phyloP scores from a whole-genome alignment of 495 filamentous ascomycete genomes.

The Penicillium riverlandense region DNA sequence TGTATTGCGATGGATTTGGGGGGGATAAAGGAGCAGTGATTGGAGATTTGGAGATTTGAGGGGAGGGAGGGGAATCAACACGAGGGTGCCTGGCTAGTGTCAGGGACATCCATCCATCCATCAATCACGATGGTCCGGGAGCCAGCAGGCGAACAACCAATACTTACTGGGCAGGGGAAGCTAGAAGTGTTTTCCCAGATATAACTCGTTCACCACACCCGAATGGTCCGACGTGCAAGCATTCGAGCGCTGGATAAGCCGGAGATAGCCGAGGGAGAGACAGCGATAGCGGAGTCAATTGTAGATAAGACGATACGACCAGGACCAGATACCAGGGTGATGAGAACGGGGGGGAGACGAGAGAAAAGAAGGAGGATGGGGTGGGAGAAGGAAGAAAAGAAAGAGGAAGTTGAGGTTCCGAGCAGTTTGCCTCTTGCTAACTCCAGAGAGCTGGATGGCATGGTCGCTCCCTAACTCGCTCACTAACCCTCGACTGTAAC shows the following conservation, averaged over 20 bases:
- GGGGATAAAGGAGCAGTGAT: background rate
- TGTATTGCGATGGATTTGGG: slow-evolving; percentile 9
- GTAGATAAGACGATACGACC: slow-evolving; percentile 13
- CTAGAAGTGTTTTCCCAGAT: too few relatives aligned
- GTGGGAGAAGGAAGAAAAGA: slow-evolving; percentile 5
- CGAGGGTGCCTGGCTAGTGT: too few relatives aligned
- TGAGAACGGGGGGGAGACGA: slow-evolving; percentile 1
- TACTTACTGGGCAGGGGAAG: too few relatives aligned
- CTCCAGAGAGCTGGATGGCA: too few relatives aligned
- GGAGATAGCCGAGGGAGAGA: slow-evolving; percentile 31
- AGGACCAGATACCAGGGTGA: background rate
- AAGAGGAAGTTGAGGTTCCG: slow-evolving; percentile 5
- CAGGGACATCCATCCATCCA: too few relatives aligned
- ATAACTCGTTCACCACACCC: too few relatives aligned
- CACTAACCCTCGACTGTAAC: too few relatives aligned
- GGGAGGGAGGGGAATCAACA: too few relatives aligned
- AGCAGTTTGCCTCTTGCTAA: background rate
- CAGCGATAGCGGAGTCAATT: slow-evolving; percentile 17
- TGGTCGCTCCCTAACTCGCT: too few relatives aligned
- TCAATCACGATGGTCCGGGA: too few relatives aligned
- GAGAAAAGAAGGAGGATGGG: slow-evolving; percentile 3
- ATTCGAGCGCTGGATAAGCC: slow-evolving; percentile 17
- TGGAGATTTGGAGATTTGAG: too few relatives aligned
- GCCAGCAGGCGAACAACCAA: too few relatives aligned
- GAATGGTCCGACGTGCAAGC: background rate